Evolutionary conservation across 2,329 filamentous ascomycete species (phyloP).

Genomic region (Acarospora socialis): DNA sequence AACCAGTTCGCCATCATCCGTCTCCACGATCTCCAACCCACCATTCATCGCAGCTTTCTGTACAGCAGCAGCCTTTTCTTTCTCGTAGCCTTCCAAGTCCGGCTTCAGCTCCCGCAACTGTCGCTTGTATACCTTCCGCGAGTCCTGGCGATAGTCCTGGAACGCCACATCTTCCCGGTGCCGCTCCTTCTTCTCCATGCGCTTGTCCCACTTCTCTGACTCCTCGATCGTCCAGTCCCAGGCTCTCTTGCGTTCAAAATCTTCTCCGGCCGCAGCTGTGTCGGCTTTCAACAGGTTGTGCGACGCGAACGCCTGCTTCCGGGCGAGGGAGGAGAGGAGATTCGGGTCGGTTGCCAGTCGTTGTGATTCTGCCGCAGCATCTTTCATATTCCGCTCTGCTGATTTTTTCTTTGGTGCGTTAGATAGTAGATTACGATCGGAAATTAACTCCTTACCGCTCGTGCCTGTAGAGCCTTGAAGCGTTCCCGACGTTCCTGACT

Average conservation of each 20-base stretch:
- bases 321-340: conserved; percentile 62
- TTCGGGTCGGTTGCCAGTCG: conserved; percentile 63
- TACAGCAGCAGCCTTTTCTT: conserved; percentile 70
- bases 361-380: conserved; percentile 70
- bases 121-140: conserved; percentile 84
- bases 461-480: conserved; percentile 76
- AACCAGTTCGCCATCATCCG: conserved; percentile 84
- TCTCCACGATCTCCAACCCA: conserved; percentile 85
- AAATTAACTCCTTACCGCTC: conserved; percentile 37
- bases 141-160: conserved; percentile 74
- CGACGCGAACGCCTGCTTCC: conserved; percentile 73
- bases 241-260: conserved; percentile 93
- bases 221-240: conserved; percentile 99
- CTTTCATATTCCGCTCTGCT: conserved; percentile 62
- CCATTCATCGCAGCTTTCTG: conserved; percentile 74
- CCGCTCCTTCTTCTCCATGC: conserved; percentile 69
- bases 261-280: conserved; percentile 67
- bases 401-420: conserved; percentile 44
- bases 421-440: conserved; percentile 14
- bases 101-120: conserved; percentile 66
- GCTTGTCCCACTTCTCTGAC: conserved; percentile 83
- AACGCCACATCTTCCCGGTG: conserved; percentile 80
- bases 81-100: conserved; percentile 72
- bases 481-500: conserved; percentile 54
- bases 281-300: conserved; percentile 92